A percentile compares a stretch with the other conserved stretches of the same genome.
Evolutionary conservation across 371 early-diverging fungal genomes (phyloP).

Genomic region (Rhizopus sp.): DNA sequence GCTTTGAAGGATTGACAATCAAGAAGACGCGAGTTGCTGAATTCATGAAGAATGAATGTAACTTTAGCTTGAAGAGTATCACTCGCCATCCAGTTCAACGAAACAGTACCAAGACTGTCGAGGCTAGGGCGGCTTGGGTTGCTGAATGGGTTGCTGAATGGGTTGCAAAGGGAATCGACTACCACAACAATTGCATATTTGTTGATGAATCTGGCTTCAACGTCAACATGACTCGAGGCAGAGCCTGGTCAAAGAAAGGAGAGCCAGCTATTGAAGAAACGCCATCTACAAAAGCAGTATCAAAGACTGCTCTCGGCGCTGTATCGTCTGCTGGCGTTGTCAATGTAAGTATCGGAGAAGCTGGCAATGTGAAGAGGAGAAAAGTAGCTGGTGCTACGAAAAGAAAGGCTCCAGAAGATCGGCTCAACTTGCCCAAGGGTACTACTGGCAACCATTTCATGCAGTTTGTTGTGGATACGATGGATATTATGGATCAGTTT

Average conservation of each 20-base stretch:
- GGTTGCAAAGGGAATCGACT: constrained; percentile 1
- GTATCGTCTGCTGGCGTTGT: constrained; percentile 3
- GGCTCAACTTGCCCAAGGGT: constrained; percentile 8
- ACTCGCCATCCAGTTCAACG: constrained; percentile 5
- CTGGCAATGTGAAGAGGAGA: constrained; percentile 2
- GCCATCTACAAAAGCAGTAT: constrained; percentile 1
- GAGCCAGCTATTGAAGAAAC: background rate
- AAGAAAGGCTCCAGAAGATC: constrained; percentile 12
- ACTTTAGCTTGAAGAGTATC: constrained; percentile 8
- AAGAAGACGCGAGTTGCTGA: constrained; percentile 12
- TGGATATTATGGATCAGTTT: constrained; percentile 23
- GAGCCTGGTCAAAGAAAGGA: background rate
- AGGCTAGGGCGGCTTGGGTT: constrained; percentile 8
- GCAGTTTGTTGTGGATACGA: constrained; percentile 16
- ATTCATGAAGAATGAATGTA: constrained; percentile 15
- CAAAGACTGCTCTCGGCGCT: constrained; percentile 1
- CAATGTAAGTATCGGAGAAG: constrained; percentile 6
- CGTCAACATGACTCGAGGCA: background rate
- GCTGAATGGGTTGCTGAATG: constrained; percentile 8
- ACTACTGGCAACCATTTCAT: constrained; percentile 13
- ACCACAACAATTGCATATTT: constrained; percentile 8
- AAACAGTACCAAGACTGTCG: constrained; percentile 2
- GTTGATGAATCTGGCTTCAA: constrained; percentile 3
- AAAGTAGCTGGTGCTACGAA: constrained; percentile 6
- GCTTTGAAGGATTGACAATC: constrained; percentile 2